These are phyloP conservation scores for Penicillium olsonii DNA, from an alignment of 2,329 filamentous ascomycete genomes.

Conservation along the genomic window DNA sequence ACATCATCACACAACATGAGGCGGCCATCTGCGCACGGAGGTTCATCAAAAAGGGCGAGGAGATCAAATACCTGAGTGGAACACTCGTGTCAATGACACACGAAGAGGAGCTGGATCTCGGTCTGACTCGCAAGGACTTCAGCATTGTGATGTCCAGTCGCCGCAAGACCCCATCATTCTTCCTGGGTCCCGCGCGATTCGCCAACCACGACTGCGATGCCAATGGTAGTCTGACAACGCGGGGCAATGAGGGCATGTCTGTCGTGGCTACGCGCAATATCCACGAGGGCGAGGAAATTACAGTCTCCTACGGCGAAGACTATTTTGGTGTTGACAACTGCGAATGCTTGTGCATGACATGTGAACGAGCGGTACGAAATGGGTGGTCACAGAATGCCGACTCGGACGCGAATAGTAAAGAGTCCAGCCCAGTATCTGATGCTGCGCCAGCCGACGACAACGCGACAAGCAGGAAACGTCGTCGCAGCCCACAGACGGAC, in stretches of 20 bases:
- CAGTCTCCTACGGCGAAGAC: conserved; percentile 90
- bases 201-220: conserved; percentile 96
- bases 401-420: conserved; percentile 36
- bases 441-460: conserved; percentile 15
- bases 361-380: conserved; percentile 73
- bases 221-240: conserved; percentile 84
- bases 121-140: conserved; percentile 84
- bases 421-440: conserved; percentile 36
- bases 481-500: conserved; percentile 28
- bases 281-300: conserved; percentile 87
- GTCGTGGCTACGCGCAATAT: conserved; percentile 84
- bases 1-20: conserved; percentile 87
- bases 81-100: conserved; percentile 91
- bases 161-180: conserved; percentile 86
- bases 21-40: conserved; percentile 81
- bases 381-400: conserved; percentile 69
- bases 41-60: conserved; percentile 76
- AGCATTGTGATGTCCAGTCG: conserved; percentile 94
- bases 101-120: conserved; percentile 83
- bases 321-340: conserved; percentile 96
- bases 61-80: conserved; percentile 86
- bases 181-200: conserved; percentile 92
- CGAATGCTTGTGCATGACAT: conserved; percentile 88
- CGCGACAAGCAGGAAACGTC: conserved; percentile 31
- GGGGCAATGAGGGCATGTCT: conserved; percentile 82